Percentiles rank a stretch among this genome's conserved stretches.
Evolutionary conservation across 495 filamentous ascomycete species (phyloP).

Genomic region (Durotheca rogersii): DNA sequence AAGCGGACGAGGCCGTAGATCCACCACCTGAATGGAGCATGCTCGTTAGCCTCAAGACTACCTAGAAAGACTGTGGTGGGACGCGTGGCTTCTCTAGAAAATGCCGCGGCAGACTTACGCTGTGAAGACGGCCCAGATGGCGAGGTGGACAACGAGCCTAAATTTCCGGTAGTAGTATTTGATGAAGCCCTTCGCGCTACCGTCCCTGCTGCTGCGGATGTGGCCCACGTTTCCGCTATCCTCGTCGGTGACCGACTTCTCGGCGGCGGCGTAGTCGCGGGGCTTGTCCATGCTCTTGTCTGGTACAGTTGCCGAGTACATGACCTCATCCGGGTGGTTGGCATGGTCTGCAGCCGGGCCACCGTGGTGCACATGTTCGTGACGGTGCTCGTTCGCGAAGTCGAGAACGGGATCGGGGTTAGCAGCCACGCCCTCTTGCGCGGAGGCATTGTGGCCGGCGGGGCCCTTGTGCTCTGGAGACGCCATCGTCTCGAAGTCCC

Average conservation of each 20-base stretch:
- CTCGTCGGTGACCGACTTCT: slow-evolving; percentile 42
- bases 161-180: slow-evolving; percentile 19
- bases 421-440: slow-evolving; percentile 10
- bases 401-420: slow-evolving; percentile 46
- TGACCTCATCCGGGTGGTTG: slow-evolving; percentile 48
- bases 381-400: slow-evolving; percentile 49
- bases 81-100: slow-evolving; percentile 10
- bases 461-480: slow-evolving; percentile 24
- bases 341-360: slow-evolving; percentile 42
- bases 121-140: slow-evolving; percentile 36
- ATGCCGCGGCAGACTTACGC: slow-evolving; percentile 32
- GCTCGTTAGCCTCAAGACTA: slow-evolving; percentile 16
- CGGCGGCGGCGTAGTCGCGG: slow-evolving; percentile 37
- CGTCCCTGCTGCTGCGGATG: slow-evolving; percentile 8
- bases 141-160: slow-evolving; percentile 25
- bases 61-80: slow-evolving; percentile 5
- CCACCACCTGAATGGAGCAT: slow-evolving; percentile 68
- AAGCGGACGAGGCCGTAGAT: slow-evolving; percentile 75
- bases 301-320: slow-evolving; percentile 46
- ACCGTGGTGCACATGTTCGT: slow-evolving; percentile 54
- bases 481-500: slow-evolving; percentile 18
- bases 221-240: slow-evolving; percentile 38
- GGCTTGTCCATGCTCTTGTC: slow-evolving; percentile 37
- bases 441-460: slow-evolving; percentile 23
- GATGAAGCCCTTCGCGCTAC: background rate